Percentiles rank a stretch among this genome's conserved stretches.
Conservation (phyloP, 2,329 filamentous ascomycete genomes). For the Penicillium sp. region DNA sequence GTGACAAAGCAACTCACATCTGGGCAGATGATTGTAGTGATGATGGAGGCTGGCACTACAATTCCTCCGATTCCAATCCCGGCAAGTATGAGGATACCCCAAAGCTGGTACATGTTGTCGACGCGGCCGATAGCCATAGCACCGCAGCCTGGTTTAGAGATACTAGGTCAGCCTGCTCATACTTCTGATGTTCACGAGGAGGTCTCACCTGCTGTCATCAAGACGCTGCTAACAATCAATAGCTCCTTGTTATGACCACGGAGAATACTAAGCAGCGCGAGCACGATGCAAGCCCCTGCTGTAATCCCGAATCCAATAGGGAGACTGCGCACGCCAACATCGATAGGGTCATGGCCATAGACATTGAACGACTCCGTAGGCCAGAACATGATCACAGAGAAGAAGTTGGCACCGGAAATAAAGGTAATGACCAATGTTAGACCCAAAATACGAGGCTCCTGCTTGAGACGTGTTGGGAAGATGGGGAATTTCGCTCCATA, state of each 20-base stretch:
- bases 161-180: background rate
- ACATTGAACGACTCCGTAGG: conserved; percentile 63
- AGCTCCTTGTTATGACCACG: conserved; percentile 58
- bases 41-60: conserved; percentile 64
- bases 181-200: background rate
- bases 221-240: conserved; percentile 55
- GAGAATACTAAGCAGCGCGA: conserved; percentile 56
- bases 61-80: conserved; percentile 65
- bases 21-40: conserved; percentile 66
- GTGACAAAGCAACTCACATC: conserved; percentile 43
- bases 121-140: conserved; percentile 49
- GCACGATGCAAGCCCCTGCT: conserved; percentile 56
- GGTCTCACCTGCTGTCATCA: conserved; percentile 60
- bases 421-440: conserved; percentile 57
- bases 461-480: conserved; percentile 44
- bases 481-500: conserved; percentile 48
- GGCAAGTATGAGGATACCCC: conserved; percentile 58
- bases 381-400: conserved; percentile 57
- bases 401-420: conserved; percentile 58
- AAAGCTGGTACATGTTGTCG: conserved; percentile 55
- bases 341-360: conserved; percentile 61
- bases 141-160: conserved; percentile 45
- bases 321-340: conserved; percentile 61
- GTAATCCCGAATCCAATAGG: conserved; percentile 64
- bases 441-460: conserved; percentile 49